These are phyloP conservation scores for Stephania yunnanensis DNA, from an alignment of 164 flowering plant genomes.

Conservation along the genomic window DNA sequence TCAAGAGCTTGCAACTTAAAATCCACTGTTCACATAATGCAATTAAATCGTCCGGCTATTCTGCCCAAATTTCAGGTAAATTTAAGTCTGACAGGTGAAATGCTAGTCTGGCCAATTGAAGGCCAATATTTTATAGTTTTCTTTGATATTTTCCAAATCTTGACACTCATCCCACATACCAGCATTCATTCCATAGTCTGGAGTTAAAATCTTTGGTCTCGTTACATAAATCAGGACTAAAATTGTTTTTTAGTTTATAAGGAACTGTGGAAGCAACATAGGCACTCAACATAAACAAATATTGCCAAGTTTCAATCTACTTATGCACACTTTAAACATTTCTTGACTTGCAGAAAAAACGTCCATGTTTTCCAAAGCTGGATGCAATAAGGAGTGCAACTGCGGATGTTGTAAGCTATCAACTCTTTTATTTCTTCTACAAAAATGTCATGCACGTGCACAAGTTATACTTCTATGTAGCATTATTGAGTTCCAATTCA, in stretches of 20 bases:
- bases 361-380: conserved; percentile 81
- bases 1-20: background rate
- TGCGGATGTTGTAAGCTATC: conserved; percentile 79
- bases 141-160: background rate
- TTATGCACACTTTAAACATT: background rate
- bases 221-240: too few species aligned
- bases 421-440: background rate
- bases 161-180: background rate
- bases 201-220: background rate
- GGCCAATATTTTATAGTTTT: background rate
- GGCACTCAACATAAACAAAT: background rate
- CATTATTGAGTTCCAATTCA: background rate
- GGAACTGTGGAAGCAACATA: background rate
- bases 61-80: background rate
- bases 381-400: conserved; percentile 94
- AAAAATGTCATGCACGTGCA: background rate
- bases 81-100: background rate
- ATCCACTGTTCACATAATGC: background rate
- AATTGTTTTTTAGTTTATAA: background rate
- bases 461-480: background rate
- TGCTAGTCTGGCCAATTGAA: background rate
- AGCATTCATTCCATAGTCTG: background rate
- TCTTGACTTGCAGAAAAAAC: conserved; percentile 62
- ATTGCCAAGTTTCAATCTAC: background rate
- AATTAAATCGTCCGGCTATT: background rate